Percentiles rank a stretch among this genome's conserved stretches.
phyloP scores from a whole-genome alignment of 1,284 basidiomycete species.

The Tilletia caries region DNA sequence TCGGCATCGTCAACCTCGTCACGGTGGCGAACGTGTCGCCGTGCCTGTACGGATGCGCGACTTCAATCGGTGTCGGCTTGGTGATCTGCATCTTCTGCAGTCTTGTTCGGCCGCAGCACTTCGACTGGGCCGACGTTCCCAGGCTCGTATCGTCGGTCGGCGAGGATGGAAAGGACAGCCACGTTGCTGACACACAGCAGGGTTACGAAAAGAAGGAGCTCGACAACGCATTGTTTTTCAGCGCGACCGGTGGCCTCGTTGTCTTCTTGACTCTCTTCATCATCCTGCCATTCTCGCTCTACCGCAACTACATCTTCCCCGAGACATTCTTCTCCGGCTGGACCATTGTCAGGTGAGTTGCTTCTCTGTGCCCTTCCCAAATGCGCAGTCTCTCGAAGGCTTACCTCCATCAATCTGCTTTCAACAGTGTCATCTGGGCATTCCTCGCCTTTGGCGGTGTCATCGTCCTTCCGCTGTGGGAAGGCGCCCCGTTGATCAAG shows the following conservation, averaged over 20 bases:
- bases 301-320: constrained; percentile 49
- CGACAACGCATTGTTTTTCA: constrained; percentile 27
- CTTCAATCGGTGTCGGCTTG: constrained; percentile 37
- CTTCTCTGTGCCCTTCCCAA: background rate
- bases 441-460: constrained; percentile 38
- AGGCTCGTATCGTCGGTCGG: constrained; percentile 22
- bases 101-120: constrained; percentile 26
- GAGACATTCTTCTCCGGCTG: constrained; percentile 48
- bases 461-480: constrained; percentile 37
- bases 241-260: constrained; percentile 18
- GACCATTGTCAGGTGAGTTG: constrained; percentile 33
- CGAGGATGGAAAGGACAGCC: constrained; percentile 18
- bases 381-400: background rate
- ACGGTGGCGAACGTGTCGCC: constrained; percentile 32
- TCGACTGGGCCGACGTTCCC: constrained; percentile 34
- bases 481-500: constrained; percentile 37
- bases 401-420: background rate
- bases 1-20: constrained; percentile 31
- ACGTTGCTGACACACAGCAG: constrained; percentile 10
- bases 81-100: constrained; percentile 25
- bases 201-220: constrained; percentile 23
- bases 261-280: constrained; percentile 47
- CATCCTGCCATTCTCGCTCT: constrained; percentile 50
- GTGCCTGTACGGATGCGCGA: constrained; percentile 38
- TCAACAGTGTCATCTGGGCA: constrained; percentile 40